A percentile compares a stretch with the other conserved stretches of the same genome.
phyloP scores from a whole-genome alignment of 345 rosid genomes.

The Sonneratia alba region DNA sequence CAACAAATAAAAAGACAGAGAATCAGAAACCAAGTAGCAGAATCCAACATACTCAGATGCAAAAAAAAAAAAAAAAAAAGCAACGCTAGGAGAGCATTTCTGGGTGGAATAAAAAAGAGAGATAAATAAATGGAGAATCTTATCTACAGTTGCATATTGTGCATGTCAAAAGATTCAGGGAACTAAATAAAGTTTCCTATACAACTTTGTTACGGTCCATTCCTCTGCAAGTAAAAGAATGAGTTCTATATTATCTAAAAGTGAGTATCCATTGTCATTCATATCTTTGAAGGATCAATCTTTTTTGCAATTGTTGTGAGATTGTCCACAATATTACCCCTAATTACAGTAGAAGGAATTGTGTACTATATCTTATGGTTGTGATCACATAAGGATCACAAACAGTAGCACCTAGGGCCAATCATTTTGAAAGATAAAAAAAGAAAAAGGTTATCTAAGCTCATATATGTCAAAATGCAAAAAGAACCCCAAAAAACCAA shows the following conservation, averaged over 20 bases:
- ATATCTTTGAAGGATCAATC: neutral
- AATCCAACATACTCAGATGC: neutral
- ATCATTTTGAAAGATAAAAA: neutral
- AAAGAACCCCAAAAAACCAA: neutral
- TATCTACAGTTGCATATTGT: neutral
- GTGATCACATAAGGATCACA: neutral
- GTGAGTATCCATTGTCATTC: neutral
- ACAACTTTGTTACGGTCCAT: neutral
- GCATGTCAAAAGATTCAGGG: neutral
- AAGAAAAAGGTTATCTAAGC: neutral
- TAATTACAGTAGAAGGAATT: neutral
- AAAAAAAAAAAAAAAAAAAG: neutral
- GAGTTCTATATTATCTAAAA: neutral
- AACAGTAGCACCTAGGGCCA: neutral
- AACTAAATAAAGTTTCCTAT: neutral
- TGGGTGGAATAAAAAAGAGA: neutral
- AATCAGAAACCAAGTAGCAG: neutral
- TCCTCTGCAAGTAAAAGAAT: neutral
- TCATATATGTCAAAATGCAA: no score
- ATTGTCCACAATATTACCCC: neutral
- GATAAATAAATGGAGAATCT: neutral
- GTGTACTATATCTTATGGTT: neutral
- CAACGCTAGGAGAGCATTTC: neutral
- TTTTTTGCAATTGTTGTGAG: neutral
- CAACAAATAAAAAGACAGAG: slow-evolving; percentile 5